Evolutionary conservation across 495 filamentous ascomycete genomes (phyloP).

Genomic region (Elasticomyces elasticus): DNA sequence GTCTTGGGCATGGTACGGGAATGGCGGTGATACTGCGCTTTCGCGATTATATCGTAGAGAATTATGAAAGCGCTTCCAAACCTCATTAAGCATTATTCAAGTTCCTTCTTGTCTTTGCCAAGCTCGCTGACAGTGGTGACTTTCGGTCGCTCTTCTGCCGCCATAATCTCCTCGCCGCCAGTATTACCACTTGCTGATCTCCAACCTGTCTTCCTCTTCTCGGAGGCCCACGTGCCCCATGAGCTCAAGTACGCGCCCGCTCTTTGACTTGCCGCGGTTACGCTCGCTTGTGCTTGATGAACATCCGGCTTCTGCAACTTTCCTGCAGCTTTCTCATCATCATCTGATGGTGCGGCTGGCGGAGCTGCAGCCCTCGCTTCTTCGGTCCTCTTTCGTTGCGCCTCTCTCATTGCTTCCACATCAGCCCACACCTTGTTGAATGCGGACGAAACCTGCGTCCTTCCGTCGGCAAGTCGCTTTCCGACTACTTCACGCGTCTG

Average conservation of each 20-base stretch:
- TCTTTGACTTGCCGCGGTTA: slow-evolving; percentile 56
- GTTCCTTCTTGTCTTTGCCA: neutral
- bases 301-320: slow-evolving; percentile 45
- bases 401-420: slow-evolving; percentile 76
- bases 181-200: slow-evolving; percentile 24
- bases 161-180: neutral
- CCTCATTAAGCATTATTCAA: too few relatives aligned
- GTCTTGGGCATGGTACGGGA: neutral
- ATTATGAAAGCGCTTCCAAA: too few relatives aligned
- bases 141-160: slow-evolving; percentile 7
- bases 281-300: slow-evolving; percentile 57
- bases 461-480: slow-evolving; percentile 68
- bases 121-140: slow-evolving; percentile 21
- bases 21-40: neutral
- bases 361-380: slow-evolving; percentile 21
- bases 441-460: slow-evolving; percentile 70
- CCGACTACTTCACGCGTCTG: slow-evolving; percentile 67
- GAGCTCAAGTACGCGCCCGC: slow-evolving; percentile 84
- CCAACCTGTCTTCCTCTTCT: slow-evolving; percentile 64
- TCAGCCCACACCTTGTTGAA: slow-evolving; percentile 84
- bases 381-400: slow-evolving; percentile 56
- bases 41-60: neutral
- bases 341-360: neutral
- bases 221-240: slow-evolving; percentile 89
- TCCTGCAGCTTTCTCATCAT: slow-evolving; percentile 24